Conservation (phyloP, 2,329 filamentous ascomycete genomes). For the Fusarium liriodendri region DNA sequence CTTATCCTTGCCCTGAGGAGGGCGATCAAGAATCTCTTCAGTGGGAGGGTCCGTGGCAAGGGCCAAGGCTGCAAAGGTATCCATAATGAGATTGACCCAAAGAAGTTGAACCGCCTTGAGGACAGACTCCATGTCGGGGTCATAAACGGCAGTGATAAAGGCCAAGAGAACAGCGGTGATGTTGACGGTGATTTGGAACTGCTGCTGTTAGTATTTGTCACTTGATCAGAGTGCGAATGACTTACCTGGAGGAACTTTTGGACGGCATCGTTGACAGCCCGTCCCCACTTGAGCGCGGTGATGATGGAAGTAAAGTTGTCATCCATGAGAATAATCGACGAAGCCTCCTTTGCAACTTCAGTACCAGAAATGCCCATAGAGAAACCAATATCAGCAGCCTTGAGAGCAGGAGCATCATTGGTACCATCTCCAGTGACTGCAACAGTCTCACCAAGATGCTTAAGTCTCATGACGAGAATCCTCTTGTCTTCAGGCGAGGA, state of each 20-base stretch:
- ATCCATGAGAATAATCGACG: not conserved
- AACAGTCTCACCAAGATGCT: not conserved
- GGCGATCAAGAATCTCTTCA: not conserved
- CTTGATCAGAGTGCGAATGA: not conserved
- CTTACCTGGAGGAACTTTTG: not conserved
- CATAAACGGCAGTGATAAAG: not conserved
- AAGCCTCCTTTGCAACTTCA: not conserved
- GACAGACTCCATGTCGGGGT: constrained; percentile 66
- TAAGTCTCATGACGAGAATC: not conserved
- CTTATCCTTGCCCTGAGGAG: not conserved
- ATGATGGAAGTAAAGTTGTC: constrained; percentile 1
- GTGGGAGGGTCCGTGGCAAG: constrained; percentile 49
- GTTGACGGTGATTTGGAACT: constrained; percentile 1
- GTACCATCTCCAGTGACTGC: not conserved
- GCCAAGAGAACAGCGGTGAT: not conserved
- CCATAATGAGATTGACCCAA: constrained; percentile 78
- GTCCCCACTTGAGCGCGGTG: not conserved
- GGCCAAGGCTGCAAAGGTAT: constrained; percentile 74
- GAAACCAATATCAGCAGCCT: not conserved
- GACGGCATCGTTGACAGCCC: not conserved
- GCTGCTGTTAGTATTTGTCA: not conserved
- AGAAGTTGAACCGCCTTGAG: constrained; percentile 73
- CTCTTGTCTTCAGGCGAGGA: not conserved
- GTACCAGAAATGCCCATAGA: not conserved
- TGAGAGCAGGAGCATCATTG: not conserved